These are phyloP conservation scores for Aschersonia sp. DNA, from an alignment of 2,329 filamentous ascomycete species.

Conservation along the genomic window DNA sequence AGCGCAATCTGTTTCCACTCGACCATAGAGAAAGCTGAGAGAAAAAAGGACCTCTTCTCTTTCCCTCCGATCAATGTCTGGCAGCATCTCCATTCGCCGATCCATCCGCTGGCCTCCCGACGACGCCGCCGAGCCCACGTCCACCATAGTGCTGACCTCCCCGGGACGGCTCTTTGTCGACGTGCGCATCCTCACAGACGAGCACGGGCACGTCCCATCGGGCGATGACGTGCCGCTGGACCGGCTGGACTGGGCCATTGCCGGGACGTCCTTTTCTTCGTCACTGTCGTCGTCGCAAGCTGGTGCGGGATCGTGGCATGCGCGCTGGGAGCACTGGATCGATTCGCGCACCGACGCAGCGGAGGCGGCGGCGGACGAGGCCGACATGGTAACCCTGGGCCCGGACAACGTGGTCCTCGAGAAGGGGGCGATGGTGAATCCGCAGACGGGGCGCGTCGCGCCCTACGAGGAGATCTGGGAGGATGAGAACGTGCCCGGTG, in stretches of 20 bases:
- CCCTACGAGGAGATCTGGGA: constrained; percentile 56
- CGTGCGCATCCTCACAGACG: constrained; percentile 33
- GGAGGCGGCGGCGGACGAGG: constrained; percentile 33
- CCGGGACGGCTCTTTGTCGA: constrained; percentile 44
- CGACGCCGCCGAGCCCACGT: constrained; percentile 41
- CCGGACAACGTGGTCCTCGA: constrained; percentile 33
- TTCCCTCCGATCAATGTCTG: constrained; percentile 14
- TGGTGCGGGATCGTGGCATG: no score
- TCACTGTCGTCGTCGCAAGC: no score
- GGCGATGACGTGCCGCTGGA: not conserved
- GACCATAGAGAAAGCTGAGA: no score
- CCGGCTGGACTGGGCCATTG: constrained; percentile 51
- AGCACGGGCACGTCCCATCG: not conserved
- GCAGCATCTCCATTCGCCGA: constrained; percentile 39
- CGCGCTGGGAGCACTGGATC: constrained; percentile 43
- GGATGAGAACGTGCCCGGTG: constrained; percentile 20
- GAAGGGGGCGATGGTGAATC: constrained; percentile 44
- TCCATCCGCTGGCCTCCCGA: constrained; percentile 44
- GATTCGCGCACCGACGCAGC: constrained; percentile 31
- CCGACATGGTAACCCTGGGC: constrained; percentile 32
- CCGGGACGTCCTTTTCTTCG: constrained; percentile 28
- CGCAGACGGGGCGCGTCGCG: constrained; percentile 30
- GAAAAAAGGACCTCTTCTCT: not conserved
- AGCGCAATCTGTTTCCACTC: no score
- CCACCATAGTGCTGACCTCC: constrained; percentile 49